These are phyloP conservation scores for Andrographis paniculata DNA, from an alignment of 305 asterid genomes.

Conservation along the genomic window DNA sequence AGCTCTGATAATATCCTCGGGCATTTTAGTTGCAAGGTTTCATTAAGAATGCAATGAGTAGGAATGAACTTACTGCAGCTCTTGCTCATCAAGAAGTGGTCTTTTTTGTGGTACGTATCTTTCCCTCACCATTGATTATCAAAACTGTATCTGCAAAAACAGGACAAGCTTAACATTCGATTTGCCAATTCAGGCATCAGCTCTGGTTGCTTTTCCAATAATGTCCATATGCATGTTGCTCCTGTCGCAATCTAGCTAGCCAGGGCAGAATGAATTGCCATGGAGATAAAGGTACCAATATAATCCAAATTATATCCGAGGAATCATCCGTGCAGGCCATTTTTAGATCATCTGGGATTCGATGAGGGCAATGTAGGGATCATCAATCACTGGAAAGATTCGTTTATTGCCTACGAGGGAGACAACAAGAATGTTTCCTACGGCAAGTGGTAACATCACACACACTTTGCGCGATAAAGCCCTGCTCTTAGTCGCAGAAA, in stretches of 20 bases:
- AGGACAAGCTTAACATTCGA: slow-evolving; percentile 7
- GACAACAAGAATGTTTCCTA: too few relatives aligned
- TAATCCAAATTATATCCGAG: not conserved
- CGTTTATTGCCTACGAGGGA: too few relatives aligned
- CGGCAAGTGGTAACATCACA: too few relatives aligned
- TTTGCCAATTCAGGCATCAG: slow-evolving; percentile 55
- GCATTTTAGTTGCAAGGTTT: slow-evolving; percentile 52
- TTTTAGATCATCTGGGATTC: not conserved
- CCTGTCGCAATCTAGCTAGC: slow-evolving; percentile 40
- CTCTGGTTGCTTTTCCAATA: slow-evolving; percentile 54
- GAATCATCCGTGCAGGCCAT: not conserved
- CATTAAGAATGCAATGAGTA: slow-evolving; percentile 39
- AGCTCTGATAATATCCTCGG: slow-evolving; percentile 9
- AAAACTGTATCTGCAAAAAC: slow-evolving; percentile 2
- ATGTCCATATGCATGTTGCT: slow-evolving; percentile 44
- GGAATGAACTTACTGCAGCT: slow-evolving; percentile 44
- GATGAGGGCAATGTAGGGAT: not conserved
- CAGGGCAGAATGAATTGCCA: slow-evolving; percentile 7
- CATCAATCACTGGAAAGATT: too few relatives aligned
- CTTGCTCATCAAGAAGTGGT: slow-evolving; percentile 73
- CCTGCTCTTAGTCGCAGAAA: too few relatives aligned
- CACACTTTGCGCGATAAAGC: too few relatives aligned
- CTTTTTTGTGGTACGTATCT: slow-evolving; percentile 58
- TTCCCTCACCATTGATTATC: slow-evolving; percentile 4
- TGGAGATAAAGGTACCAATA: slow-evolving; percentile 17